Percentiles rank a stretch among this genome's conserved stretches.
These are phyloP conservation scores for Adansonia grandidieri DNA, from an alignment of 441 rosid species.

Conservation along the genomic window DNA sequence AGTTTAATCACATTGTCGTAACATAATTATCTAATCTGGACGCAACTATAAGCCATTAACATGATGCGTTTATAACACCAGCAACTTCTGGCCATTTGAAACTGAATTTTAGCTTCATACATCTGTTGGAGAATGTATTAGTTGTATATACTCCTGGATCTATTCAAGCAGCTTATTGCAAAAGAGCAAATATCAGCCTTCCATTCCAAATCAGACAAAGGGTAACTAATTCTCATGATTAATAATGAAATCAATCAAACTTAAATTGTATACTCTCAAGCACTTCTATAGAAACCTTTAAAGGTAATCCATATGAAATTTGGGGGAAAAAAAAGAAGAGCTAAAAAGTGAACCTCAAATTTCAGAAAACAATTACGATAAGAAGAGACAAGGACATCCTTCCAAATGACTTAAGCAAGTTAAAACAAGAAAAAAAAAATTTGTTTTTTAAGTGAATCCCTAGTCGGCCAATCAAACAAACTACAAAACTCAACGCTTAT, in stretches of 20 bases:
- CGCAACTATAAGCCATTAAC: neutral
- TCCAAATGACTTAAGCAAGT: conserved; percentile 11
- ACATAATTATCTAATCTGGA: neutral
- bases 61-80: neutral
- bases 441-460: neutral
- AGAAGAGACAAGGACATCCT: conserved; percentile 8
- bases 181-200: neutral
- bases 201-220: conserved; percentile 9
- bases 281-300: neutral
- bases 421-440: neutral
- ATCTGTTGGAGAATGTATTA: neutral
- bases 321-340: neutral
- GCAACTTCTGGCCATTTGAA: conserved; percentile 1
- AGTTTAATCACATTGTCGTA: neutral
- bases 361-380: neutral
- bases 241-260: conserved; percentile 12
- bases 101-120: neutral
- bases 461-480: conserved; percentile 3
- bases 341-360: neutral
- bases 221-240: neutral
- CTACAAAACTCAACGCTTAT: neutral
- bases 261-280: neutral
- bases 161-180: conserved; percentile 5
- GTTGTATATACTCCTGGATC: neutral
- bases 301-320: neutral